A percentile compares a stretch with the other conserved stretches of the same genome.
Conservation (phyloP, 176 grass and related monocot species). For the Musa beccarii region DNA sequence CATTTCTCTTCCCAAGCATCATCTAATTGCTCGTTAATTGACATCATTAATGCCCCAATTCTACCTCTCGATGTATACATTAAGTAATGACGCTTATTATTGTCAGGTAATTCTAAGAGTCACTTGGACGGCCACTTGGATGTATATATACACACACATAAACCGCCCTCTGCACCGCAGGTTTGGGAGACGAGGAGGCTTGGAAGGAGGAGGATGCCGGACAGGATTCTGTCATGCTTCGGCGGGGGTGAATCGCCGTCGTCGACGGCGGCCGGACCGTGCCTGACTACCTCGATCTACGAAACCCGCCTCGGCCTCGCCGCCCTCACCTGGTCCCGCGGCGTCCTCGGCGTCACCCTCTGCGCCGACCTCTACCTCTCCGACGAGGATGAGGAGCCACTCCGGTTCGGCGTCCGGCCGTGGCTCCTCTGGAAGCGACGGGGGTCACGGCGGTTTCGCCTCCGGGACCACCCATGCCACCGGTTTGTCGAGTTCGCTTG, state of each 20-base stretch:
- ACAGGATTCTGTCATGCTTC: slow-evolving; percentile 36
- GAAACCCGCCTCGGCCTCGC: slow-evolving; percentile 73
- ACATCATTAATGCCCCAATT: too few species aligned
- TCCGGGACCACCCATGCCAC: slow-evolving; percentile 11
- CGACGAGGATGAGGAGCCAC: slow-evolving; percentile 28
- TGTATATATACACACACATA: too few species aligned
- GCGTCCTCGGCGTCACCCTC: slow-evolving; percentile 61
- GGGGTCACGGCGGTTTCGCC: slow-evolving; percentile 53
- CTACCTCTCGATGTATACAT: too few species aligned
- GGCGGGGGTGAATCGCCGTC: not conserved
- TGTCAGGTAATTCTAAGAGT: too few species aligned
- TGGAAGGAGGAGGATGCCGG: slow-evolving; percentile 31
- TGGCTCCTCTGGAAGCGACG: slow-evolving; percentile 72
- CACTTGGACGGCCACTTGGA: too few species aligned
- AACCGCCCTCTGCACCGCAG: not conserved
- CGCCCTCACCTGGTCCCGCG: slow-evolving; percentile 75
- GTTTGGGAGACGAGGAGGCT: not conserved
- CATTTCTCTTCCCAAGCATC: too few species aligned
- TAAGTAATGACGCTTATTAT: too few species aligned
- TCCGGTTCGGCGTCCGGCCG: slow-evolving; percentile 42
- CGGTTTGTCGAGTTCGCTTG: slow-evolving; percentile 50
- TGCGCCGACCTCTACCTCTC: slow-evolving; percentile 56
- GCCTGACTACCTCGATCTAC: slow-evolving; percentile 67
- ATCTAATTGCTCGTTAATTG: too few species aligned
- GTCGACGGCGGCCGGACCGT: slow-evolving; percentile 29